Percentiles rank a stretch among this genome's conserved stretches.
These are phyloP conservation scores for Ettlia oleoabundans DNA, from an alignment of 139 green algal genomes.

Conservation along the genomic window DNA sequence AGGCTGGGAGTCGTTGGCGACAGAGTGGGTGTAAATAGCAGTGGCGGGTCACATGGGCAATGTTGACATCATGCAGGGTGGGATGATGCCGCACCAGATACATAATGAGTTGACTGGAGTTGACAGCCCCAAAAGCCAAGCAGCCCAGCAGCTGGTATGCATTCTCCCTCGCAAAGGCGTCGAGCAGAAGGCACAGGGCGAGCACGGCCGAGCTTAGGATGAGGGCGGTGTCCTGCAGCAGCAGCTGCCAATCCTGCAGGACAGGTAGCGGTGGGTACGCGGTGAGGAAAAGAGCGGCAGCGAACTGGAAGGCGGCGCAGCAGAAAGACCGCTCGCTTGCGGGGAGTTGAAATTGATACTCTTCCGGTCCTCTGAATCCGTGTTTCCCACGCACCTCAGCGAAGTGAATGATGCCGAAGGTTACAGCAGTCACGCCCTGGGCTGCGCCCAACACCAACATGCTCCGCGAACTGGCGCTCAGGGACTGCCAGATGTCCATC, in stretches of 20 bases:
- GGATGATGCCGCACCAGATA: conserved; percentile 18
- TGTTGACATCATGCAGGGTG: not conserved
- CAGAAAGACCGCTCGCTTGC: too few relatives aligned
- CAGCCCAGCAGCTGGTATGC: conserved; percentile 42
- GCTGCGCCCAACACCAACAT: not conserved
- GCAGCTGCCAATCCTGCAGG: not conserved
- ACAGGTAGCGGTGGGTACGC: not conserved
- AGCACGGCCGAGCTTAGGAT: conserved; percentile 31
- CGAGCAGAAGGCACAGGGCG: conserved; percentile 32
- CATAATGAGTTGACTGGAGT: conserved; percentile 8
- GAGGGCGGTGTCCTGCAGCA: conserved; percentile 30
- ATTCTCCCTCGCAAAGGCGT: conserved; percentile 42
- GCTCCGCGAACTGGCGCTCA: not conserved
- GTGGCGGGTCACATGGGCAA: too few relatives aligned
- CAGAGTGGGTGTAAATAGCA: too few relatives aligned
- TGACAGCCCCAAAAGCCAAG: conserved; percentile 9
- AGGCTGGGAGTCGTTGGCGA: too few relatives aligned
- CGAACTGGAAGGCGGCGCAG: too few relatives aligned
- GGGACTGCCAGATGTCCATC: not conserved
- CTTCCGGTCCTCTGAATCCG: too few relatives aligned
- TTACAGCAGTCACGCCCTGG: not conserved
- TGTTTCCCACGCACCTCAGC: not conserved
- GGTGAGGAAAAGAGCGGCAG: too few relatives aligned
- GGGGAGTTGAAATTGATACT: too few relatives aligned
- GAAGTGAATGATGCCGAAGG: not conserved